phyloP scores from a whole-genome alignment of 2,329 filamentous ascomycete genomes.

The Phyllosticta paracitricarpa region DNA sequence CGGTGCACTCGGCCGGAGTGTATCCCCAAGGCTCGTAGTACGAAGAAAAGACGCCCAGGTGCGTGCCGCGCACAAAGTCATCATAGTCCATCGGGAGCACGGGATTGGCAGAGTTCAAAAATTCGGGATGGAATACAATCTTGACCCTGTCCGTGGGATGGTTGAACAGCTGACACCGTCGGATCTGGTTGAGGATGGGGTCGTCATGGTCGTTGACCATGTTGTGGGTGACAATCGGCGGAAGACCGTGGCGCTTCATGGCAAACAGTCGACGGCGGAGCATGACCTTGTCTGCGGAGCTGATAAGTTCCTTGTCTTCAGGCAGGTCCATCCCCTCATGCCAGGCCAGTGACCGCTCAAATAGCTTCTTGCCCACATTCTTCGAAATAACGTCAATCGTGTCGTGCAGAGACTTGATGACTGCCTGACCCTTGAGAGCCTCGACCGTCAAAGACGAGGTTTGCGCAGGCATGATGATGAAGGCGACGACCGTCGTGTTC shows the following conservation, averaged over 20 bases:
- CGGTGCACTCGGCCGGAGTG: constrained; percentile 94
- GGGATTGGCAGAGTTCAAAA: constrained; percentile 89
- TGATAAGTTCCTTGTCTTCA: constrained; percentile 93
- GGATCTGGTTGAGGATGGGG: constrained; percentile 89
- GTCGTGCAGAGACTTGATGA: constrained; percentile 91
- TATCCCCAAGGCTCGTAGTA: constrained; percentile 99
- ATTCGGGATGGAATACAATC: constrained; percentile 96
- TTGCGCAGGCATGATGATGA: constrained; percentile 97
- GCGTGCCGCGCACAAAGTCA: constrained; percentile 94
- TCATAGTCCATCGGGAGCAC: constrained; percentile 95
- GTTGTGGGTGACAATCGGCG: constrained; percentile 97
- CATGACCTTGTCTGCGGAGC: constrained; percentile 82
- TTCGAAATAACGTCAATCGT: constrained; percentile 88
- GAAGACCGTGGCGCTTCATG: constrained; percentile 85
- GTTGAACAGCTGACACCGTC: constrained; percentile 94
- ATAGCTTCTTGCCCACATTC: constrained; percentile 85
- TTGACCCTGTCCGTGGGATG: constrained; percentile 92
- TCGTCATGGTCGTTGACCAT: constrained; percentile 93
- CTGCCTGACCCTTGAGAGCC: constrained; percentile 89
- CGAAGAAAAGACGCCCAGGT: constrained; percentile 89
- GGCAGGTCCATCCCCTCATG: constrained; percentile 88
- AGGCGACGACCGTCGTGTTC: constrained; percentile 90
- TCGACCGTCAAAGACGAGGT: constrained; percentile 92
- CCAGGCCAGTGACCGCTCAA: constrained; percentile 90
- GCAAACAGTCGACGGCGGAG: constrained; percentile 86